Evolutionary conservation across 352 stramenopile genomes (phyloP).

Genomic region (Pythium aquatile): DNA sequence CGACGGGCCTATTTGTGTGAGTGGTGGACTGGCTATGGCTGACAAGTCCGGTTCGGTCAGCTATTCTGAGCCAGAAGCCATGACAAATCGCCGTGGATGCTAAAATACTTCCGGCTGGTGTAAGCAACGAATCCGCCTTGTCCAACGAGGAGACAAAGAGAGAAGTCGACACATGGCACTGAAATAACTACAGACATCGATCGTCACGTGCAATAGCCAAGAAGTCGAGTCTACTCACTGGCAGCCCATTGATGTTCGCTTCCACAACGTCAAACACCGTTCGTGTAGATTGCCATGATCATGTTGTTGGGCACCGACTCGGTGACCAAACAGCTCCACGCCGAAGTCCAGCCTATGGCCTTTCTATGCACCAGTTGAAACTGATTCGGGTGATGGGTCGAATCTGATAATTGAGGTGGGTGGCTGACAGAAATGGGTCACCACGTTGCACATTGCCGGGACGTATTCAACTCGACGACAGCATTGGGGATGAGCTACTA

Average conservation of each 20-base stretch:
- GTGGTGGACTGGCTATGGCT: neutral
- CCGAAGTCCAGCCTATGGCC: neutral
- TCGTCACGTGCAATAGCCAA: too few relatives aligned
- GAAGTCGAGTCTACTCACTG: too few relatives aligned
- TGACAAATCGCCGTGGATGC: neutral
- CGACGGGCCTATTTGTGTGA: neutral
- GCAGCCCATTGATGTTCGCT: too few relatives aligned
- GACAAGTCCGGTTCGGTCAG: neutral
- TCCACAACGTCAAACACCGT: too few relatives aligned
- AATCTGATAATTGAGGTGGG: neutral
- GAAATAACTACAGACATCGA: too few relatives aligned
- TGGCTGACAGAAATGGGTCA: conserved; percentile 3
- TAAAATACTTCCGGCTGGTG: neutral
- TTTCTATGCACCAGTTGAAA: neutral
- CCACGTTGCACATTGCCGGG: neutral
- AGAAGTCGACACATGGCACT: too few relatives aligned
- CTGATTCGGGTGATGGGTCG: neutral
- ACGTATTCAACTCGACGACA: neutral
- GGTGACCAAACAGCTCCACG: too few relatives aligned
- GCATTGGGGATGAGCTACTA: neutral
- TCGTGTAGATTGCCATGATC: too few relatives aligned
- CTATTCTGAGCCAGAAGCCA: neutral
- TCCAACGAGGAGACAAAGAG: neutral
- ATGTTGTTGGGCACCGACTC: too few relatives aligned
- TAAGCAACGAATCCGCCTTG: neutral